These are phyloP conservation scores for Lentinula aciculospora DNA, from an alignment of 768 basidiomycete species.

Conservation along the genomic window DNA sequence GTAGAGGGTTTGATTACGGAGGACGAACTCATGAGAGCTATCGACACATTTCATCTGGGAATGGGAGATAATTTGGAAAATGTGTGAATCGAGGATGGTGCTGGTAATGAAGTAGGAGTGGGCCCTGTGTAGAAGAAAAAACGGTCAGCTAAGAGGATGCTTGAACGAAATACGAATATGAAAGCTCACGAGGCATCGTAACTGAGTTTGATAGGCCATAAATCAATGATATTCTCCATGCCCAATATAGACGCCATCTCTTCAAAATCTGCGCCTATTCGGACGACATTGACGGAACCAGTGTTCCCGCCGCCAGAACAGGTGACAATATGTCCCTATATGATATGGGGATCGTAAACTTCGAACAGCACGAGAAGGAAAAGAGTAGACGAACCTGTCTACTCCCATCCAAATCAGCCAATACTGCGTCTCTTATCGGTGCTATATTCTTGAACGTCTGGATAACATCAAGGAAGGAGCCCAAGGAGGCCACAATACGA, in stretches of 20 bases:
- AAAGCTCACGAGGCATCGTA: slow-evolving; percentile 44
- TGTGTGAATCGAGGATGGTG: slow-evolving; percentile 45
- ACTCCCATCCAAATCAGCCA: slow-evolving; percentile 67
- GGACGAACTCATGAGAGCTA: slow-evolving; percentile 32
- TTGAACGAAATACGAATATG: too few species aligned
- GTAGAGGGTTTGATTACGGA: slow-evolving; percentile 53
- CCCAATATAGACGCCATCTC: slow-evolving; percentile 57
- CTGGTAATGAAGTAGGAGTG: slow-evolving; percentile 59
- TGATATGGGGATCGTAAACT: too few species aligned
- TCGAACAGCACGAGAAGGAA: too few species aligned
- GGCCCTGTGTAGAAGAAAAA: slow-evolving; percentile 1
- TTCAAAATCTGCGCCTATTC: slow-evolving; percentile 78
- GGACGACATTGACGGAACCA: slow-evolving; percentile 71
- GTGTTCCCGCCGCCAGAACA: slow-evolving; percentile 78
- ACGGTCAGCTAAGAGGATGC: too few species aligned
- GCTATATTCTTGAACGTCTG: slow-evolving; percentile 72
- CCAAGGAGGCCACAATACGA: slow-evolving; percentile 43
- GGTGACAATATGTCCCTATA: slow-evolving; percentile 74
- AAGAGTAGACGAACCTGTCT: slow-evolving; percentile 48
- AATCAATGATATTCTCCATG: slow-evolving; percentile 44
- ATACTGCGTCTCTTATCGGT: slow-evolving; percentile 76
- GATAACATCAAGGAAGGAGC: slow-evolving; percentile 55
- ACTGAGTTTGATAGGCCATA: slow-evolving; percentile 56
- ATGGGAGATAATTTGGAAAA: slow-evolving; percentile 46
- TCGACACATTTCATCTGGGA: slow-evolving; percentile 37